Conservation (phyloP, 768 basidiomycete species). For the Ramaria rubella region DNA sequence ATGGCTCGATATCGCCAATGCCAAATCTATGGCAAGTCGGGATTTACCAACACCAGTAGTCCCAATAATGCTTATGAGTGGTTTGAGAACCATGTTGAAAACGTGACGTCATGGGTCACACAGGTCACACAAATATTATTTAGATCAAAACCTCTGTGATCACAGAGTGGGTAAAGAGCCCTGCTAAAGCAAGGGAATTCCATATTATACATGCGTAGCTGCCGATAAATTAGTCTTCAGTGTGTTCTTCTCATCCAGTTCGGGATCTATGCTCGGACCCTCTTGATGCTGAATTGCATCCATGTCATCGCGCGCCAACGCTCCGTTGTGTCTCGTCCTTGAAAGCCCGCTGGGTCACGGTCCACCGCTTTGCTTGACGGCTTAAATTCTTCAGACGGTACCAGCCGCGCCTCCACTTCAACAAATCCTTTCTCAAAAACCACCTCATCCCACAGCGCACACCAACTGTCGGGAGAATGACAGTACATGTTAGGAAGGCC, state of each 20-base stretch:
- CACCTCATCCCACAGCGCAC: conserved; percentile 32
- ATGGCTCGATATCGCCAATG: conserved; percentile 35
- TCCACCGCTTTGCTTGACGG: too few relatives aligned
- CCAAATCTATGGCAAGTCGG: conserved; percentile 83
- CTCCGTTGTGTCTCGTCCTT: too few relatives aligned
- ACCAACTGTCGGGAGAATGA: conserved; percentile 32
- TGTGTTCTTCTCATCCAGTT: too few relatives aligned
- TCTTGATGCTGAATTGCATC: too few relatives aligned
- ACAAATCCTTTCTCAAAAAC: conserved; percentile 32
- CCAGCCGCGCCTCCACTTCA: conserved; percentile 23
- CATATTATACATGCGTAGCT: too few relatives aligned
- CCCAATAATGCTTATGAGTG: conserved; percentile 82
- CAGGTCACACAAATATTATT: background rate
- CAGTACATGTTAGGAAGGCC: conserved; percentile 24
- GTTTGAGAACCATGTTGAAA: conserved; percentile 26
- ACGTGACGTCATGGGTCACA: background rate
- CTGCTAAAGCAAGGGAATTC: too few relatives aligned
- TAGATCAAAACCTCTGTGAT: background rate
- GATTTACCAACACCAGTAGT: conserved; percentile 97
- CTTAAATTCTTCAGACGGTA: background rate
- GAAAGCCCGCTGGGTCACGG: too few relatives aligned
- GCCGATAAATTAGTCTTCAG: too few relatives aligned
- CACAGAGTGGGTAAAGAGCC: too few relatives aligned
- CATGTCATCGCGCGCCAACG: too few relatives aligned
- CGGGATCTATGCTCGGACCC: too few relatives aligned